A percentile compares a stretch with the other conserved stretches of the same genome.
phyloP scores from a whole-genome alignment of 192 early-diverging fungal species.

The Umbelopsis sp. region DNA sequence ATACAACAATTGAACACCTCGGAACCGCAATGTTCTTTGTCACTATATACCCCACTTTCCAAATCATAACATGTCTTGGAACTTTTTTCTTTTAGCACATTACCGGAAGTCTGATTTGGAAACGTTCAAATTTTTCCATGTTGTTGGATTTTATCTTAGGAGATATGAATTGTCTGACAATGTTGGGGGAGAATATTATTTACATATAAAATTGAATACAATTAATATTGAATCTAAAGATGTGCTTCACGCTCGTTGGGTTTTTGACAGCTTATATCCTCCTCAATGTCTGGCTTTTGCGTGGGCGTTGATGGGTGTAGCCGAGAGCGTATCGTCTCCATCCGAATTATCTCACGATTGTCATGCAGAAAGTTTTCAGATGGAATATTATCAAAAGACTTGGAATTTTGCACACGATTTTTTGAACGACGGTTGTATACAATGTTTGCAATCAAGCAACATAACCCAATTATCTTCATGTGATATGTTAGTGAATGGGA shows the following conservation, averaged over 20 bases:
- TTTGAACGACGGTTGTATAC: not conserved
- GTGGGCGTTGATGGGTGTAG: not conserved
- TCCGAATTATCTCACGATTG: not conserved
- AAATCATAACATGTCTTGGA: no score
- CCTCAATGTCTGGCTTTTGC: conserved; percentile 3
- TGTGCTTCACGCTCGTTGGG: not conserved
- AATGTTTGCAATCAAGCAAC: not conserved
- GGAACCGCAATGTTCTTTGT: no score
- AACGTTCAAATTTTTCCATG: not conserved
- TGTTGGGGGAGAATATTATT: not conserved
- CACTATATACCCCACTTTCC: no score
- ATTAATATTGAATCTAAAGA: not conserved
- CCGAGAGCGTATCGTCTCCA: not conserved
- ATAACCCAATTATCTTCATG: not conserved
- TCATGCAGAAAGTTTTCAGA: not conserved
- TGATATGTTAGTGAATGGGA: not conserved
- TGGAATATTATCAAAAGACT: not conserved
- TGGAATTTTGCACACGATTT: not conserved
- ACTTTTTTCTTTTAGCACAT: not conserved
- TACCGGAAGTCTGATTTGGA: no score
- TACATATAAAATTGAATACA: conserved; percentile 1
- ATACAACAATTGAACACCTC: not conserved
- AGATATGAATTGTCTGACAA: not conserved
- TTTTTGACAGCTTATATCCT: not conserved
- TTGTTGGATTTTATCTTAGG: not conserved